Base-by-base conservation (phyloP, 345 rosid species). In the Moringa oleifera region DNA sequence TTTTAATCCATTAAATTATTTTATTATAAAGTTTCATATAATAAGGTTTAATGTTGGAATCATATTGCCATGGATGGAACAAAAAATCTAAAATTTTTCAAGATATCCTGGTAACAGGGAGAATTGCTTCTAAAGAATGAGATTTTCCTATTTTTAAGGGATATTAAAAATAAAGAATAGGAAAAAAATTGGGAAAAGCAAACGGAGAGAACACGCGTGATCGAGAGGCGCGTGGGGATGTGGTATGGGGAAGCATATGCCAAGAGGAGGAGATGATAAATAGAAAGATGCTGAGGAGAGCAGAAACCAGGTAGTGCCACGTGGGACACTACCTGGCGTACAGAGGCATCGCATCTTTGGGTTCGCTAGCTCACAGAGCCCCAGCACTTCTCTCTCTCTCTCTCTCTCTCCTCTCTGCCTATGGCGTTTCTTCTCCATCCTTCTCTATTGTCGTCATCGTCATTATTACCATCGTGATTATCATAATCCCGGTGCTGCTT, bases 301-400 rank as follows among this genome's bases (percentile, higher is more conserved):
- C 53, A 57, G 51, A 65, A 63, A 65, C 58, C 33, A 72, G 70
- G 73, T 52, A 49, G 53, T 73, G 90, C 86, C 95, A 85, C 91
- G 97, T 90, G 91, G 68, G 62, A 23, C 69, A 60, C 81, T 77
- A 76, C 84, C 79, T 74, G 94, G 88, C 85, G 62, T 23, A 63
- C 77, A 66, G 70, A 62, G 71, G 79, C 78, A 77, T 80, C 74
- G 89, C 87, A 75, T 81, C 86, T 58, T 70, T 71, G 49, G 57
- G 24, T 60, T 47, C 33, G 60, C 63, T 21, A 21, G 22, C 62
- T 52, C 51, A 57, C 17, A 55, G 55, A 66, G 13, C 52, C n/a
- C 18, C 5, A 24, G 53, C 20, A 18, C 18, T 62, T 9, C 18
- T n/a, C 53, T 55, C 25, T 46, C 37, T 33, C 37, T 33, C 11